Evolutionary conservation across 164 flowering plant genomes (phyloP).

Genomic region (Umbellularia californica): DNA sequence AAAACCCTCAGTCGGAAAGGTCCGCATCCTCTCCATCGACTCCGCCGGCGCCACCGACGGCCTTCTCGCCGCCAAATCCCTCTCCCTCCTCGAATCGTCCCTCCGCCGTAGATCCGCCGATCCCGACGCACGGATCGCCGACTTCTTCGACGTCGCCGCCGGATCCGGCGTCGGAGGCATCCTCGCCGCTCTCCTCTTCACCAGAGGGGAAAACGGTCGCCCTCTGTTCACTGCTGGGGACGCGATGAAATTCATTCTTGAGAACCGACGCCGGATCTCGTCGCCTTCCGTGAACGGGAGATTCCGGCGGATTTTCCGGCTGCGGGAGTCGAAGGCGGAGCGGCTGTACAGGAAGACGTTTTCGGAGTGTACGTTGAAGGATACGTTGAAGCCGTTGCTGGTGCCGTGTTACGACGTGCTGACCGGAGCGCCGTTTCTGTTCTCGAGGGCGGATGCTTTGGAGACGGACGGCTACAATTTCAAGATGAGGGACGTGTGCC

Average conservation of each 20-base stretch:
- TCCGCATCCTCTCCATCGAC: constrained; percentile 57
- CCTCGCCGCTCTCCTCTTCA: constrained; percentile 52
- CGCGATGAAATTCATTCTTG: constrained; percentile 36
- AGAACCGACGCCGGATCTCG: constrained; percentile 22
- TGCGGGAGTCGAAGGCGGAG: constrained; percentile 14
- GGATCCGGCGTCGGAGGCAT: constrained; percentile 66
- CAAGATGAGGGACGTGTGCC: constrained; percentile 48
- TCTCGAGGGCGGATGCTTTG: constrained; percentile 66
- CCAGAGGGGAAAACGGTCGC: constrained; percentile 35
- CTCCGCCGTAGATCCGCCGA: constrained; percentile 35
- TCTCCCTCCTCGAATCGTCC: constrained; percentile 36
- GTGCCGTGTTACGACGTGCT: constrained; percentile 60
- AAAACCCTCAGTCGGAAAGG: constrained; percentile 34
- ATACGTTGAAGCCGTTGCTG: constrained; percentile 56
- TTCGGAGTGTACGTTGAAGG: constrained; percentile 43
- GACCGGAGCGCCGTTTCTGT: constrained; percentile 49
- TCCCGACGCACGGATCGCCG: constrained; percentile 45
- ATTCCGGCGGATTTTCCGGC: constrained; percentile 26
- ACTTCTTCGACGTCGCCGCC: constrained; percentile 58
- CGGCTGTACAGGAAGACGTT: constrained; percentile 29
- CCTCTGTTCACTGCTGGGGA: constrained; percentile 42
- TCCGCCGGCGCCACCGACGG: constrained; percentile 49
- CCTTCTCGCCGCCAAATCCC: constrained; percentile 48
- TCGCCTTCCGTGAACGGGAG: constrained; percentile 19
- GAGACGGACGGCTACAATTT: constrained; percentile 65